Evolutionary conservation across 2,329 filamentous ascomycete genomes (phyloP).

Genomic region (Trichoderma sp.): DNA sequence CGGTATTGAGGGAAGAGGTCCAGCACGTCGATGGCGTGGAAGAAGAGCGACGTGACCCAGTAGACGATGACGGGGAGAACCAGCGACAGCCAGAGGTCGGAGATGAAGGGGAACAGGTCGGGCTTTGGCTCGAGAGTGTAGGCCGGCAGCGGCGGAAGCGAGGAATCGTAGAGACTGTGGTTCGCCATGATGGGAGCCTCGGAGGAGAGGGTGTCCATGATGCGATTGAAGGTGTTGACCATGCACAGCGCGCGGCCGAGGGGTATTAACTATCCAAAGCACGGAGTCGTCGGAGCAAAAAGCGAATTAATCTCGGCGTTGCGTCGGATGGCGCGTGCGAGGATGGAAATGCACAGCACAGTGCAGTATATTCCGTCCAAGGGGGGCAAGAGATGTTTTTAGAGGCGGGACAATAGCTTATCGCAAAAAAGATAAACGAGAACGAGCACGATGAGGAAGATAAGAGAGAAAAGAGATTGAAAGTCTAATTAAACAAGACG

Average conservation of each 20-base stretch:
- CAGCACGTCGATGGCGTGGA: conserved; percentile 81
- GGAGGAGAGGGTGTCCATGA: conserved; percentile 42
- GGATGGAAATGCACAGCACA: too few species aligned
- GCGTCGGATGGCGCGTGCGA: conserved; percentile 1
- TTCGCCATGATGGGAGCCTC: conserved; percentile 46
- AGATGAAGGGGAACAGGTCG: conserved; percentile 71
- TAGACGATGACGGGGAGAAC: conserved; percentile 78
- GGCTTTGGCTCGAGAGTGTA: conserved; percentile 70
- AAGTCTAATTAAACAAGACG: neutral
- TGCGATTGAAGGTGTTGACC: neutral
- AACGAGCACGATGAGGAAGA: neutral
- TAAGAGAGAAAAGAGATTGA: neutral
- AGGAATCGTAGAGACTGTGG: conserved; percentile 51
- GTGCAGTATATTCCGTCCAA: neutral
- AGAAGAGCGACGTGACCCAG: conserved; percentile 81
- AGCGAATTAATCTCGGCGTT: conserved; percentile 14
- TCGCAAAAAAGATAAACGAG: neutral
- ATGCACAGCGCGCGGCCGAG: neutral
- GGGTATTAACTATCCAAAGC: neutral
- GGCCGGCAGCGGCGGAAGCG: conserved; percentile 77
- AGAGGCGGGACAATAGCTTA: neutral
- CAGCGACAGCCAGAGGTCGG: conserved; percentile 77
- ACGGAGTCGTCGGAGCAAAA: neutral
- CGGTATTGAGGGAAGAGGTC: conserved; percentile 89
- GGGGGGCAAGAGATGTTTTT: neutral